Conservation (phyloP, 2,329 filamentous ascomycete species). For the Cladosporium cucumerinum region DNA sequence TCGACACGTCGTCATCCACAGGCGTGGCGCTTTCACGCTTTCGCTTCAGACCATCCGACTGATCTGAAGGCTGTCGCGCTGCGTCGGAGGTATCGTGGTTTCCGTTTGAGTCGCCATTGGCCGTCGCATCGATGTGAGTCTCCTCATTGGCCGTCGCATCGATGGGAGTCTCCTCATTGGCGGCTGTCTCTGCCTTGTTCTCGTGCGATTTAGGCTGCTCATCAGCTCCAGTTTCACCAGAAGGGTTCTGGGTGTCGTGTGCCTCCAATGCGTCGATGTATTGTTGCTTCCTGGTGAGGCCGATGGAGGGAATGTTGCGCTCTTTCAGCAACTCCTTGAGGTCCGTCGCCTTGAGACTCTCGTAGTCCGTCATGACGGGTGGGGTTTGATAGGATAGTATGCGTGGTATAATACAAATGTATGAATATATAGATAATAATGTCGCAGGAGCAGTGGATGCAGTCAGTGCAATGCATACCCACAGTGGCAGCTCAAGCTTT, state of each 20-base stretch:
- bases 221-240: constrained; percentile 1
- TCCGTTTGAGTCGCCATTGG: neutral
- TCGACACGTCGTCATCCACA: constrained; percentile 28
- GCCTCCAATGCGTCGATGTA: constrained; percentile 46
- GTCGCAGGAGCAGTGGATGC: neutral
- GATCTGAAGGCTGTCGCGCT: constrained; percentile 6
- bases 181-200: neutral
- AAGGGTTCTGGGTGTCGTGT: constrained; percentile 27
- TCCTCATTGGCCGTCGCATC: constrained; percentile 3
- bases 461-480: neutral
- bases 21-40: constrained; percentile 32
- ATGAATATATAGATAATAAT: neutral
- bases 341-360: constrained; percentile 46
- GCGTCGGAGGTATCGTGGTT: neutral
- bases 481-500: constrained; percentile 5
- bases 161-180: neutral
- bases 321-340: constrained; percentile 47
- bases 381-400: neutral
- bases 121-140: too few species aligned
- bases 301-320: constrained; percentile 44
- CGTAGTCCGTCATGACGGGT: constrained; percentile 40
- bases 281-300: constrained; percentile 47
- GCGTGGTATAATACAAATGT: too few species aligned
- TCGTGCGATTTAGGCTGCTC: neutral
- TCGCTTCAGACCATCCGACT: constrained; percentile 29